Conservation (phyloP, 495 filamentous ascomycete genomes). For the Cryomyces antarcticus region DNA sequence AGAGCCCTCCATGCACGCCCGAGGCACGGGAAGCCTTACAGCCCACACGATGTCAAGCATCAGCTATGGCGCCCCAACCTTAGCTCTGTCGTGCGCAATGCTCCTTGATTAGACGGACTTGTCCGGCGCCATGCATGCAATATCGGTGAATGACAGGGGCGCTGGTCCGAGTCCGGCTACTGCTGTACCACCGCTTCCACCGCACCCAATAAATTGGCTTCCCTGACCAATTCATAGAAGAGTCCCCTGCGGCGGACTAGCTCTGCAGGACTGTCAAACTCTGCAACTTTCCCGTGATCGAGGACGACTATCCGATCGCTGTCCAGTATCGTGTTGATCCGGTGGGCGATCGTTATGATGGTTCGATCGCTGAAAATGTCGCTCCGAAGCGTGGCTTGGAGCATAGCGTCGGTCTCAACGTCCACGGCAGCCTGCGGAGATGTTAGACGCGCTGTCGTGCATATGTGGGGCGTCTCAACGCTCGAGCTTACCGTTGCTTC, state of each 20-base stretch:
- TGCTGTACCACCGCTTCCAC: not conserved
- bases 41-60: too few relatives aligned
- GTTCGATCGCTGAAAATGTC: constrained; percentile 67
- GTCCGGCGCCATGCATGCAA: too few relatives aligned
- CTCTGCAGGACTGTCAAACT: constrained; percentile 23
- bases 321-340: constrained; percentile 93
- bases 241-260: constrained; percentile 17
- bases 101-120: too few relatives aligned
- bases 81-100: too few relatives aligned
- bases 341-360: constrained; percentile 94
- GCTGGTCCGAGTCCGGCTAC: not conserved
- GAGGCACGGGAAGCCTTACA: too few relatives aligned
- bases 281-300: constrained; percentile 35
- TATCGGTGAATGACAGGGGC: too few relatives aligned
- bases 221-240: constrained; percentile 23
- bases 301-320: constrained; percentile 81
- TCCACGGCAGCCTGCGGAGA: constrained; percentile 59
- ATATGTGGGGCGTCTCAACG: not conserved
- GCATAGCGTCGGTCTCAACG: constrained; percentile 76
- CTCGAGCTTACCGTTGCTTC: constrained; percentile 54
- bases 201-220: constrained; percentile 15
- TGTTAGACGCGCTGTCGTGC: not conserved
- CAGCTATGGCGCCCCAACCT: too few relatives aligned
- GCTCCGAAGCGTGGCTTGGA: constrained; percentile 44
- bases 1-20: too few relatives aligned